Percentiles rank a stretch among this genome's conserved stretches.
Evolutionary conservation across 2,329 filamentous ascomycete species (phyloP).

Genomic region (Colletotrichum agaves): DNA sequence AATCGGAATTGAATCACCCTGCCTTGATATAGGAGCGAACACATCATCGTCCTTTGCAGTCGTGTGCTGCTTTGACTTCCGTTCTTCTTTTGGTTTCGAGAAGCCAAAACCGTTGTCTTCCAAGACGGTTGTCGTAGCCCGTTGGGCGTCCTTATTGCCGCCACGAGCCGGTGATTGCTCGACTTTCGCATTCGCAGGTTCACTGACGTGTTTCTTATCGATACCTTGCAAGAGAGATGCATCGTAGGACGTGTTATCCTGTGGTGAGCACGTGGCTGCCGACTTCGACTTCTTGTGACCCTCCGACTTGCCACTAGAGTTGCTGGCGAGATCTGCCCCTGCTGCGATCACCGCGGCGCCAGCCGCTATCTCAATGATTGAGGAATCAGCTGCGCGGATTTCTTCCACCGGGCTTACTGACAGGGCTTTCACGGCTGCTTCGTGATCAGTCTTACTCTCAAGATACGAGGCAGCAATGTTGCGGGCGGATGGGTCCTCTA

Average conservation of each 20-base stretch:
- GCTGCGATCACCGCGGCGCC: constrained; percentile 44
- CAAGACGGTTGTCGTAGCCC: background rate
- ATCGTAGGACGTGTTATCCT: constrained; percentile 59
- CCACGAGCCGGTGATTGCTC: constrained; percentile 48
- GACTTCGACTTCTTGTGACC: constrained; percentile 48
- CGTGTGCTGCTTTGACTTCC: background rate
- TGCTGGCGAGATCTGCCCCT: constrained; percentile 46
- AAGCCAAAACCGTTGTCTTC: background rate
- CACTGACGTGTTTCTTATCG: constrained; percentile 48
- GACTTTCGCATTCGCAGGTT: constrained; percentile 40
- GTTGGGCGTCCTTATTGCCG: background rate
- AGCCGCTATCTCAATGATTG: constrained; percentile 33
- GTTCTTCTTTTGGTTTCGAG: background rate
- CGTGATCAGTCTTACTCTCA: constrained; percentile 26
- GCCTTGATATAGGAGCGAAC: constrained; percentile 7
- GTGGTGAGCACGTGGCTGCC: constrained; percentile 51
- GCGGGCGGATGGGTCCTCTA: constrained; percentile 33
- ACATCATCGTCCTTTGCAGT: constrained; percentile 15
- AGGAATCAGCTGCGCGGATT: background rate
- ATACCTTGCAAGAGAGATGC: constrained; percentile 56
- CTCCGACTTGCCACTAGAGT: constrained; percentile 47
- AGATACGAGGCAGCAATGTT: constrained; percentile 42
- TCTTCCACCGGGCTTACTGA: constrained; percentile 10
- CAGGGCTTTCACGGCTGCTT: background rate
- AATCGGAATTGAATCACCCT: background rate